Base-by-base conservation (phyloP, 441 rosid species). In the Erysimum cheiri region DNA sequence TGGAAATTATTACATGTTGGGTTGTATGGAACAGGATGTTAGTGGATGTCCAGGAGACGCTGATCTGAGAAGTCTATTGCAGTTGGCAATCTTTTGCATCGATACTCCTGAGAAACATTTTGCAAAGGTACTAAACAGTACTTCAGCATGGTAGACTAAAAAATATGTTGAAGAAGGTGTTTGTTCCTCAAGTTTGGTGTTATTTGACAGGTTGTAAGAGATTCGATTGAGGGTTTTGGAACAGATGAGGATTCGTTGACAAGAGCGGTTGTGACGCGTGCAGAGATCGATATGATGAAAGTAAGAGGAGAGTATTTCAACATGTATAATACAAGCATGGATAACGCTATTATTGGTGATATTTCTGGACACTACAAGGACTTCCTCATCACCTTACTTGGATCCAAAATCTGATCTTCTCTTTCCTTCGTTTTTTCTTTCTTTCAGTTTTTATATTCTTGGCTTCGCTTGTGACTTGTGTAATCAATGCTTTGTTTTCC, bases 231-330 rank as follows among this genome's bases (percentile, higher is more conserved):
- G 6, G 93, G 99, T 32, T 56, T 83, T 17, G 99, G 98, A 54
- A 92, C 99, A 6, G 99, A 94, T 63, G 97, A 92, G 75, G 88
- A 88, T 74, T 78, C 92, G 10, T 78, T 95, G 59, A 86, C 85
- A 36, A 85, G 98, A 82, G 97, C 85, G 13, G 84, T 92, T 22
- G 80, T 92, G 72, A 76, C 78, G 5, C 85, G 99, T 65, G 94
- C 96, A 12, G 99, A 95, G 72, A 74, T 85, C 0, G 98, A 95
- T 81, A 14, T 81, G 86, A 84, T 73, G 93, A 85, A 74, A 55
- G 69, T 86, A 39, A 84, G 86, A 69, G 92, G 81, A 29, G 89
- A 85, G 80, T 92, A 81, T 50, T 79, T 70, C 69, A 86, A 79
- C 44, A 74, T 82, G 75, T 85, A 78, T 70, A 84, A 83, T 33